Evolutionary conservation across 345 rosid genomes (phyloP).

Genomic region (Erodium maritimum): DNA sequence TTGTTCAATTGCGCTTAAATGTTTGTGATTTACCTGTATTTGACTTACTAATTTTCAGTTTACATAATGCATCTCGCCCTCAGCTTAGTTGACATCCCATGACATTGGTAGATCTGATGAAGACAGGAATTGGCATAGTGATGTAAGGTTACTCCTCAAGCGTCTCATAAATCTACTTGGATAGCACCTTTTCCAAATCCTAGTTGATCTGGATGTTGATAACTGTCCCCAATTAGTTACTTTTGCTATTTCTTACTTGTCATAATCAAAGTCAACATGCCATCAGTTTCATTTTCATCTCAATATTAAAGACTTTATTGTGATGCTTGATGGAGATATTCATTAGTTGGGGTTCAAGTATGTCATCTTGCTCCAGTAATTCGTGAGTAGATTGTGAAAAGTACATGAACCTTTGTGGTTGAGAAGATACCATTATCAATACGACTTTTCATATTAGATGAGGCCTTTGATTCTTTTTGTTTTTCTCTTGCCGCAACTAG

Average conservation of each 20-base stretch:
- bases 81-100: background rate
- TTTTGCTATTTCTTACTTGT: background rate
- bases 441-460: background rate
- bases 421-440: background rate
- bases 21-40: background rate
- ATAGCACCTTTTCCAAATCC: background rate
- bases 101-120: background rate
- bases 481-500: background rate
- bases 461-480: background rate
- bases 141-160: background rate
- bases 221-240: background rate
- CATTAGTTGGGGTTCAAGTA: background rate
- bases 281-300: background rate
- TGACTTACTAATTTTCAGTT: background rate
- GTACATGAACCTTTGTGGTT: background rate
- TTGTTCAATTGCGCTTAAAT: background rate
- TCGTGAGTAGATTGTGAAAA: background rate
- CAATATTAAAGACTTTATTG: no score
- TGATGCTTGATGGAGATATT: background rate
- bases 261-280: background rate
- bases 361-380: background rate
- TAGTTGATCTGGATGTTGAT: no score
- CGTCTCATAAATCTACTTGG: background rate
- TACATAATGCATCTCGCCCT: background rate
- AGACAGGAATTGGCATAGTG: background rate